Evolutionary conservation across 2,329 filamentous ascomycete genomes (phyloP), one percentile per base, ranked within the genome.

Genomic region (Kalmusia sp.): DNA sequence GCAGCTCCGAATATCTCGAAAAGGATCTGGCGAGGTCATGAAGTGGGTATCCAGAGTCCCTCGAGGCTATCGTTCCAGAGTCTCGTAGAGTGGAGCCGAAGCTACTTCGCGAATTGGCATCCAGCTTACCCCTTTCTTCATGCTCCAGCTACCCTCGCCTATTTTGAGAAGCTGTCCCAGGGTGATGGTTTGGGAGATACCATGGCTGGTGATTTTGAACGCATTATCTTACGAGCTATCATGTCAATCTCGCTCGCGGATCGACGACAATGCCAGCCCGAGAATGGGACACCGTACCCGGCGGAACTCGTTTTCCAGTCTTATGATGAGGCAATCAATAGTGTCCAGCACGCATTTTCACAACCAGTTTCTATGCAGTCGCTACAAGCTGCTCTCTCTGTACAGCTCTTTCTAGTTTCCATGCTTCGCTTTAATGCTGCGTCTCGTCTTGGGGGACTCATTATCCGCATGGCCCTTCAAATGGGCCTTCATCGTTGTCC

Each of bases 401-500:
- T 83, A 2, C 81, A 85, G 57, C 61, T 86, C 0, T 84, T 84
- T 34, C 74, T 86, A 0, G 75, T 83, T 0, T 84, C 82, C 0
- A 82, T 84, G 71, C 72, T 86, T 6, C 80, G 82, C 4, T 73
- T 85, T 7, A 85, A 85, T 54, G 80, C 82, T 12, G 84, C 84
- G 0, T 85, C 83, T 1, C 77, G 83, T 3, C 61, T 86, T 1
- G 82, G 83, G 0, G 84, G 84, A 0, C 68, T 84, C 2, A 78
- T 85, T 4, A 80, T 81, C 6, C 78, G 82, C 4, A 82, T 84
- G 62, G 80, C 82, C 1, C 83, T 82, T 38, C 83, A 86, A 40
- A 69, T 85, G 2, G 83, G 83, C 0, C 75, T 86, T n/a, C 83
- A 86, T 67, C 78, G 83, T 2, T 86, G 84, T 49, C 82, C 83